Evolutionary conservation across 1,284 basidiomycete species (phyloP), one percentile per base, ranked within the genome.

Genomic region (Coniophora puteana): DNA sequence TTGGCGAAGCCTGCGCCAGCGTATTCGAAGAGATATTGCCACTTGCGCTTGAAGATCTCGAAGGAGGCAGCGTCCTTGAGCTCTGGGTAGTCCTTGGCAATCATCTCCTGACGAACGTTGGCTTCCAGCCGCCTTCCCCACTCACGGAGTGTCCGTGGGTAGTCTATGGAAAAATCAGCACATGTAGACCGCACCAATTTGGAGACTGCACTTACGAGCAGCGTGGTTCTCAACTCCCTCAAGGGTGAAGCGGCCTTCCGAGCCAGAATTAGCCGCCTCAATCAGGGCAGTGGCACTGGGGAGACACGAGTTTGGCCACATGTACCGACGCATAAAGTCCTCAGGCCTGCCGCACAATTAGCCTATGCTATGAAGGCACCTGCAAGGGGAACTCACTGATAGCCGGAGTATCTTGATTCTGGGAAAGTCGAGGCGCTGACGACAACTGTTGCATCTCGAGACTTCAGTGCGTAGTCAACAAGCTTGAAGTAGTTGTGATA

Each of bases 261-360:
- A 78, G 10, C 76, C 83, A 1, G 69, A 58, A 35, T 84, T 72
- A 7, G 81, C 81, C 29, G 77, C 79, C 40, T 80, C 77, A 43
- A 87, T 78, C 32, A 89, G 66, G 6, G 77, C 72, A 2, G 86
- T 89, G 13, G 91, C 84, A 40, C 85, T 89, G 1, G 91, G 91
- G 20, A 93, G 67, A 61, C 86, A 89, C 1, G 88, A 89, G 51
- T 93, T 93, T 4, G 92, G 91, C 87, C 92, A 94, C 79, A 93
- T 87, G 67, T 90, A 94, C 51, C 85, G 84, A 38, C 86, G 78
- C 77, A 92, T 91, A 64, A 92, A 92, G 62, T 92, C 89, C 55
- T 89, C 83, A n/a, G 83, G 74, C 62, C 79, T 87, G 51, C n/a
- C n/a, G n/a, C n/a, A 26, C 20, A 29, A n/a, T 16, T 34, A 20